A percentile compares a stretch with the other conserved stretches of the same genome.
Evolutionary conservation across 2,329 filamentous ascomycete genomes (phyloP).

Genomic region (Leptographium flavum): DNA sequence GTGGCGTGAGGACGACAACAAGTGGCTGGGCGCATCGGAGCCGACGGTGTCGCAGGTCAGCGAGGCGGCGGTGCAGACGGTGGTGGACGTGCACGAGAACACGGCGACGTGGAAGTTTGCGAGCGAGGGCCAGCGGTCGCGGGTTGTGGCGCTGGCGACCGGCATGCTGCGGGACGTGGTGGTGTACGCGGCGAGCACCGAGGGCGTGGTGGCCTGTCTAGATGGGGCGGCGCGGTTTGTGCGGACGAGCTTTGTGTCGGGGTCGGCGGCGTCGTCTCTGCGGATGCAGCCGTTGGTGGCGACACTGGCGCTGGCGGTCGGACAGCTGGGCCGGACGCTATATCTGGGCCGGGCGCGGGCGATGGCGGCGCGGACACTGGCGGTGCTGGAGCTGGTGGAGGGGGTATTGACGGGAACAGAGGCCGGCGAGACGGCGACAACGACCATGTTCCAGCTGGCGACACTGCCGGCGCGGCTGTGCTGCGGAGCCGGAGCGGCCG

Average conservation of each 20-base stretch:
- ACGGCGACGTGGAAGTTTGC: conserved; percentile 75
- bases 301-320: conserved; percentile 49
- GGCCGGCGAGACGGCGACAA: conserved; percentile 47
- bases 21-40: conserved; percentile 62
- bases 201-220: conserved; percentile 34
- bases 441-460: conserved; percentile 67
- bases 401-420: conserved; percentile 57
- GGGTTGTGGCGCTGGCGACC: conserved; percentile 54
- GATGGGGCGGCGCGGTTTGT: conserved; percentile 62
- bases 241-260: conserved; percentile 60
- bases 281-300: conserved; percentile 65
- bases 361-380: conserved; percentile 47
- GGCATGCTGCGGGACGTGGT: conserved; percentile 59
- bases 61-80: conserved; percentile 56
- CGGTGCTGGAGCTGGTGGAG: conserved; percentile 51
- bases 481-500: conserved; percentile 51
- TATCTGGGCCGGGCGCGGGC: conserved; percentile 40
- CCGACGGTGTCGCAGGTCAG: conserved; percentile 60
- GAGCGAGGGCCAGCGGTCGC: conserved; percentile 49
- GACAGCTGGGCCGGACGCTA: conserved; percentile 46
- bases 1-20: conserved; percentile 26
- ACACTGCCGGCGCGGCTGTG: conserved; percentile 66
- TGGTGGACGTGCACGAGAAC: conserved; percentile 76
- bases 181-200: conserved; percentile 56
- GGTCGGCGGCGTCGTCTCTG: conserved; percentile 47